phyloP scores from a whole-genome alignment of 2,329 filamentous ascomycete genomes.

The Neofusicoccum umdonicola region DNA sequence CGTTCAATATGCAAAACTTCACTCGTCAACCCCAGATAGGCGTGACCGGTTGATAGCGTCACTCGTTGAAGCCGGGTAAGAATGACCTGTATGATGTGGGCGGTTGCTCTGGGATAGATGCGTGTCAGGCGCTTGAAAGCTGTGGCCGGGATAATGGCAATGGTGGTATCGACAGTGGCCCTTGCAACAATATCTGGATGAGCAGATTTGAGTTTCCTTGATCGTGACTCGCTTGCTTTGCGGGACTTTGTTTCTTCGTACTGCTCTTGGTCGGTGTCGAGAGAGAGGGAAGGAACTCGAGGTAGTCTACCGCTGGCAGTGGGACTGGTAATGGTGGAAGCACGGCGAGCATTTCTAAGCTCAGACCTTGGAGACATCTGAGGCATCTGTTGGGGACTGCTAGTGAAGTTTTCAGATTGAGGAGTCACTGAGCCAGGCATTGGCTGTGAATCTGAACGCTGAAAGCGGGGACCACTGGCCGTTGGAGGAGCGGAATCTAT shows the following conservation, averaged over 20 bases:
- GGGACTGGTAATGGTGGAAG: constrained; percentile 30
- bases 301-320: constrained; percentile 43
- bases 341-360: constrained; percentile 26
- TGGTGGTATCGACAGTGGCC: constrained; percentile 93
- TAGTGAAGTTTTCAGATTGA: constrained; percentile 33
- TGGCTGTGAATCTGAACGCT: constrained; percentile 20
- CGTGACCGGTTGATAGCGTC: constrained; percentile 89
- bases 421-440: constrained; percentile 31
- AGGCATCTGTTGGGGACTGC: constrained; percentile 35
- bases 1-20: constrained; percentile 92
- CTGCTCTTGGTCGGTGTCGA: constrained; percentile 49
- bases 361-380: constrained; percentile 27
- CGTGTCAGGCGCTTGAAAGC: constrained; percentile 90
- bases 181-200: constrained; percentile 97
- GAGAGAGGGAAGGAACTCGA: constrained; percentile 70
- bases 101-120: constrained; percentile 92
- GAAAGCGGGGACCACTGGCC: constrained; percentile 22
- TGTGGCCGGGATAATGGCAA: constrained; percentile 95
- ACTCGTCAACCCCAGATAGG: constrained; percentile 85
- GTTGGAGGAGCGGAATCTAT: constrained; percentile 48
- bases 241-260: constrained; percentile 18
- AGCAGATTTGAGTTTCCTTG: constrained; percentile 64
- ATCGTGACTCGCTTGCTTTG: constrained; percentile 23
- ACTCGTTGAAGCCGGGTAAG: constrained; percentile 91
- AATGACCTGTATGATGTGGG: constrained; percentile 97